Evolutionary conservation across 805 yeast species (phyloP).

Genomic region (Zygotorulaspora danielsina): DNA sequence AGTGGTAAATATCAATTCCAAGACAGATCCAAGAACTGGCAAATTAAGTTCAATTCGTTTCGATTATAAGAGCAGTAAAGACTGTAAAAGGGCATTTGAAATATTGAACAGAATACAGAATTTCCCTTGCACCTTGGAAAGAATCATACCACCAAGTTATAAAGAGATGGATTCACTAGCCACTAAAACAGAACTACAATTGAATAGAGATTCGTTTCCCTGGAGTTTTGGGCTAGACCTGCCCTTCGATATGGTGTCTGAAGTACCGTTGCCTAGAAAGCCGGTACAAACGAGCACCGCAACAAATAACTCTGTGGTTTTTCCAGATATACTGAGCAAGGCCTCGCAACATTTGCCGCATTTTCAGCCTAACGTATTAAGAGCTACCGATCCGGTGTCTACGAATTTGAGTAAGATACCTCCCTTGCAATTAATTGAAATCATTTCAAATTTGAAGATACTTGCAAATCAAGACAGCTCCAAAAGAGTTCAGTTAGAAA

Average conservation of each 20-base stretch:
- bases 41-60: conserved; percentile 42
- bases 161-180: conserved; percentile 9
- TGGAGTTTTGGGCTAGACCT: conserved; percentile 31
- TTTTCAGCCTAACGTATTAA: conserved; percentile 43
- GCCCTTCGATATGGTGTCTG: conserved; percentile 36
- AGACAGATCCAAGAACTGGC: conserved; percentile 38
- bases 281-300: conserved; percentile 17
- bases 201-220: conserved; percentile 34
- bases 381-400: conserved; percentile 54
- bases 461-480: conserved; percentile 48
- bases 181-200: conserved; percentile 15
- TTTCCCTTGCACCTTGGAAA: conserved; percentile 29
- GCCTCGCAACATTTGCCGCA: conserved; percentile 57
- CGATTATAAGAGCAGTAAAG: conserved; percentile 26
- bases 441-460: conserved; percentile 61
- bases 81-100: conserved; percentile 28
- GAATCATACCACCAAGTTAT: conserved; percentile 26
- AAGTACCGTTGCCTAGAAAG: conserved; percentile 33
- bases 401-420: conserved; percentile 59
- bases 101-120: conserved; percentile 26
- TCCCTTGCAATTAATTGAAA: conserved; percentile 66
- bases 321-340: conserved; percentile 47
- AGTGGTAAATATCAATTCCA: conserved; percentile 52
- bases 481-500: conserved; percentile 46
- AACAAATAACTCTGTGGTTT: conserved; percentile 20